Evolutionary conservation across 768 basidiomycete genomes (phyloP).

Genomic region (Kwoniella heveanensis): DNA sequence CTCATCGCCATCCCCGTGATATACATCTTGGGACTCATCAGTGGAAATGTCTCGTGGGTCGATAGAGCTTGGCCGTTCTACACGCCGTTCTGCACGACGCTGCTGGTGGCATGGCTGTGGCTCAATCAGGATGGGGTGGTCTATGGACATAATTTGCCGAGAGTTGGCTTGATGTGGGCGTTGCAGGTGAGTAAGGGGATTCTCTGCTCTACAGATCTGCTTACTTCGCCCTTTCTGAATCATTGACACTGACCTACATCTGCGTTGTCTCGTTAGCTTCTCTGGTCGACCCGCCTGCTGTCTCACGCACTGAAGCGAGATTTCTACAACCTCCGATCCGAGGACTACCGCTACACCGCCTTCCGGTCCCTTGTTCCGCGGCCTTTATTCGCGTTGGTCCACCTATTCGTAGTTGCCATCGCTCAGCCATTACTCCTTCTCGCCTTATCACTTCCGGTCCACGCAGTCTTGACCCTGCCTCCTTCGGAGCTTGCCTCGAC

Average conservation of each 20-base stretch:
- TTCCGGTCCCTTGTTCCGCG: slow-evolving; percentile 66
- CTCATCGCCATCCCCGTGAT: slow-evolving; percentile 29
- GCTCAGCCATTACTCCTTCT: slow-evolving; percentile 82
- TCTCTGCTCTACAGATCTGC: not conserved
- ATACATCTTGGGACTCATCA: slow-evolving; percentile 46
- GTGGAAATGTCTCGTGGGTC: slow-evolving; percentile 51
- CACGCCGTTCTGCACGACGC: slow-evolving; percentile 79
- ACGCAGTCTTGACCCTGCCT: slow-evolving; percentile 55
- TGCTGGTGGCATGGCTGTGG: slow-evolving; percentile 69
- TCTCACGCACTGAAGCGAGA: slow-evolving; percentile 85
- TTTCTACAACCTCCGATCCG: slow-evolving; percentile 63
- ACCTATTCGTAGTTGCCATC: slow-evolving; percentile 73
- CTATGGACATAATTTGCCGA: slow-evolving; percentile 66
- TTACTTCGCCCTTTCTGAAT: not conserved
- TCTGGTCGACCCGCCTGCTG: slow-evolving; percentile 61
- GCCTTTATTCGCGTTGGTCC: slow-evolving; percentile 66
- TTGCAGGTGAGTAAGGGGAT: slow-evolving; percentile 61
- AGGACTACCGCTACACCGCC: slow-evolving; percentile 86
- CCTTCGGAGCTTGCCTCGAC: slow-evolving; percentile 34
- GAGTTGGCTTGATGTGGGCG: slow-evolving; percentile 71
- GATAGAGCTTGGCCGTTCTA: slow-evolving; percentile 73
- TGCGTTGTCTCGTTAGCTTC: slow-evolving; percentile 44
- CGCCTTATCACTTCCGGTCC: slow-evolving; percentile 59
- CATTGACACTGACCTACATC: no score
- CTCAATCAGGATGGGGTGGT: slow-evolving; percentile 59